These are phyloP conservation scores for Eimeria falciformis DNA, from an alignment of 169 alveolate genomes.

Conservation along the genomic window DNA sequence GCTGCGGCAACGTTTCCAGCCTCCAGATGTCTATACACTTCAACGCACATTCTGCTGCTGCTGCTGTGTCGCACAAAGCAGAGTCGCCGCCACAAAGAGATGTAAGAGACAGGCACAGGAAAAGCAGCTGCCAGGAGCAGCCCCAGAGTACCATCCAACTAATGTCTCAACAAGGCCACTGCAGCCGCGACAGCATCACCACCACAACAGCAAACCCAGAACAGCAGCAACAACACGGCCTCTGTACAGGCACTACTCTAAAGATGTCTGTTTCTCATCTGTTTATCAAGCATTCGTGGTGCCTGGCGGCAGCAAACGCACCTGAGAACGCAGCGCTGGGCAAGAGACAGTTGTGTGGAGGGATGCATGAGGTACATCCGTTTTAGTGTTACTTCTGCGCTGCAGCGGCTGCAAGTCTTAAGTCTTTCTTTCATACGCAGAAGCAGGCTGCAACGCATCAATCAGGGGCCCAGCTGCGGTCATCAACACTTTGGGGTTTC, in stretches of 20 bases:
- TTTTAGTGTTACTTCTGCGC: background rate
- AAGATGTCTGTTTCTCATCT: no score
- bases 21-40: background rate
- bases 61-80: background rate
- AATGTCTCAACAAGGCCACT: no score
- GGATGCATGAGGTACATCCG: background rate
- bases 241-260: no score
- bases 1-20: conserved; percentile 16
- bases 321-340: conserved; percentile 25
- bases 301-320: background rate
- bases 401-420: background rate
- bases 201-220: no score
- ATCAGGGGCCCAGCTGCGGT: background rate
- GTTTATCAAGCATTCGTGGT: no score
- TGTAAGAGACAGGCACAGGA: no score
- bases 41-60: conserved; percentile 4
- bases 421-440: background rate
- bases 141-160: no score
- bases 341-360: background rate
- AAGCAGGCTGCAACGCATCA: background rate
- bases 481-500: background rate
- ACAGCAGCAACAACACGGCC: no score
- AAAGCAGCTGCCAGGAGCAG: no score
- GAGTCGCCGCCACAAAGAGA: background rate
- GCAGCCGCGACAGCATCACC: no score